Evolutionary conservation across 768 basidiomycete species (phyloP), one percentile per base, ranked within the genome.

Genomic region (Kondoa subrosea): DNA sequence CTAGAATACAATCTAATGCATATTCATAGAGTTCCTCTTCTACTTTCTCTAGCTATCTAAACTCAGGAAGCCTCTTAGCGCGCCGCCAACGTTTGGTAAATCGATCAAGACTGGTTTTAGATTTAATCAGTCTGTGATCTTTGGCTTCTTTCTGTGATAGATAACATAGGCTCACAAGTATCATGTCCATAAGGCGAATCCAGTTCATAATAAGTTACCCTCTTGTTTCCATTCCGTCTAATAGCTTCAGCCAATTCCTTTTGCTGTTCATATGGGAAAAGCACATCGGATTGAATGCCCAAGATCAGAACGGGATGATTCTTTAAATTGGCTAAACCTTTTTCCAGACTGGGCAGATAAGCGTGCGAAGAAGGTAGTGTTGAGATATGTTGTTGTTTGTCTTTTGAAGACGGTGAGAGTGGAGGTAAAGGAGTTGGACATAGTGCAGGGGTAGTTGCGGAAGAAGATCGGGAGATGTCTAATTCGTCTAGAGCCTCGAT

Each of bases 131-230:
- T 15, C 56, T 25, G 56, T 15, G 25, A 56, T 15, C 56, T 15
- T 25, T 59, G 30, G 4, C 14, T 31, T 25, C 30, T 4, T 25
- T 27, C 14, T 15, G 21, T 12, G 58, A 25, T 14, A 4, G 58
- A 25, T 27, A 59, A 59, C 14, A 27, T 59, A 59, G 56, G 56
- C 25, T 31, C 25, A 25, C 58, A 25, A 25, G 30, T 59, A 25
- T 99, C 93, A 75, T 99, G 93, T 1, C 95, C 95, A 92, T 91
- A 97, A n/a, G 97, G 92, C 8, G 93, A 92, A 30, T 93, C 93
- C 1, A 97, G 82, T 78, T 97, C 95, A 76, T 93, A 99, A 77
- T 96, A 97, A 69, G 88, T 87, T 30, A 99, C 95, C 67, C 82
- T 80, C 17, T 84, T 78, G 76, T 96, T 97, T 0, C 95, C 95